These are phyloP conservation scores for Neurospora pannonica DNA, from an alignment of 495 filamentous ascomycete genomes.

Conservation along the genomic window DNA sequence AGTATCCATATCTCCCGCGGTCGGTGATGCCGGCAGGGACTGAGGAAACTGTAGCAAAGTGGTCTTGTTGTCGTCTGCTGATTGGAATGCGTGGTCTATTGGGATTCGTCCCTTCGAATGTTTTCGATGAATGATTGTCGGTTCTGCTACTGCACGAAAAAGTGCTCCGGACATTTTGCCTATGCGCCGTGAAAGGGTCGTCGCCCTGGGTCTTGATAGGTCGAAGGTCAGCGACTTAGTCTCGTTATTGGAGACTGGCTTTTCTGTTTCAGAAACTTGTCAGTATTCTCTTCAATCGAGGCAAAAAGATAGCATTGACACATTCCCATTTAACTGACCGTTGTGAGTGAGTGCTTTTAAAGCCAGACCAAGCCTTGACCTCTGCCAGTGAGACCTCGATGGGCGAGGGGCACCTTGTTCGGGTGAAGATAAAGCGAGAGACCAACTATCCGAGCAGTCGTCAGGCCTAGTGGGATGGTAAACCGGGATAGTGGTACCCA, in stretches of 20 bases:
- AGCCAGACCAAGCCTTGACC: slow-evolving; percentile 33
- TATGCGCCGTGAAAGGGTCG: slow-evolving; percentile 16
- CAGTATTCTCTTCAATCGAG: not conserved
- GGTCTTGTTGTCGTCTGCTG: not conserved
- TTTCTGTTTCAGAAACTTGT: not conserved
- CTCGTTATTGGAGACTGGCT: not conserved
- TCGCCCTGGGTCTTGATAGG: slow-evolving; percentile 2
- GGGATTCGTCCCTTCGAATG: slow-evolving; percentile 27
- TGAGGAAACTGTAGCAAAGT: not conserved
- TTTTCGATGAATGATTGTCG: slow-evolving; percentile 37
- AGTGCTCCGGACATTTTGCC: slow-evolving; percentile 35
- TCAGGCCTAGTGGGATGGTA: slow-evolving; percentile 1
- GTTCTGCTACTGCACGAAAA: slow-evolving; percentile 30
- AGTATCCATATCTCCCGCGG: not conserved
- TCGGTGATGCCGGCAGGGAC: not conserved
- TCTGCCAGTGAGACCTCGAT: slow-evolving; percentile 30
- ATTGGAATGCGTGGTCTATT: slow-evolving; percentile 14
- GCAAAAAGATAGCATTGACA: not conserved
- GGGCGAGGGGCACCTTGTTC: slow-evolving; percentile 5
- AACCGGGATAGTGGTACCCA: slow-evolving; percentile 1
- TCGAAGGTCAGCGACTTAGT: not conserved
- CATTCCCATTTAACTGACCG: slow-evolving; percentile 17
- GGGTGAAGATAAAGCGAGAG: not conserved
- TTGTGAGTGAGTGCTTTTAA: slow-evolving; percentile 38
- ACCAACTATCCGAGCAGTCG: not conserved